Base-by-base conservation (phyloP, 139 green algal genomes). In the Volvox reticuliferus region DNA sequence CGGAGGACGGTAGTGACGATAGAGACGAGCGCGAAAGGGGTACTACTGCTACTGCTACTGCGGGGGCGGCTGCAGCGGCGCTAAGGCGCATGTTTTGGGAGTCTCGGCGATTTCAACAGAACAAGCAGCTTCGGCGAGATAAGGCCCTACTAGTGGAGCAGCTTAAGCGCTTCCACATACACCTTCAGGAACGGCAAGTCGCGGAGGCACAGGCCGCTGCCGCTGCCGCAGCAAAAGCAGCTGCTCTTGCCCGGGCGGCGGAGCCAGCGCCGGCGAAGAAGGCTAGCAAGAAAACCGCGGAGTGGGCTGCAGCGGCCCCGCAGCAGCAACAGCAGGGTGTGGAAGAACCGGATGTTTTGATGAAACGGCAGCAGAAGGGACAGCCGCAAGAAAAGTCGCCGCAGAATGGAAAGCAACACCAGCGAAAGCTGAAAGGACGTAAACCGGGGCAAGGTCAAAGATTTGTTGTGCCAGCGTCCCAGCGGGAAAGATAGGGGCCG, bases 91-190 rank as follows among this genome's bases (percentile, higher is more conserved):
- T 90, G 79, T 90, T 77, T 75, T 78, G 79, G 71, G 69, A 68
- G 62, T 55, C 67, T 1, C 36, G 71, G 26, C 73, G 80, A 1
- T 93, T 91, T 65, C 30, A 90, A 0, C 30, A 2, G 1, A 94
- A 94, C 61, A 35, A 18, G 13, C 65, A 83, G 78, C 89, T 95
- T 68, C 69, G 91, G 44, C 87, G 73, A 24, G 78, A 94, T 78
- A 89, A 93, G 82, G 50, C 62, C 2, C 16, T 89, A 71, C 50
- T 91, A 73, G 68, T 91, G 30, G 89, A 90, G 35, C 73, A 92
- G 90, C 35, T 95, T 30, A 81, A 92, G 36, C 61, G 35, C 1
- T 96, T 96, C 89, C 83, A 94, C 50, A 71, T 91, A 17, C 94
- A 96, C 83, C 67, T 96, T 62, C 67, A 86, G 35, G 22, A 80